A percentile compares a stretch with the other conserved stretches of the same genome.
These are phyloP conservation scores for Diplotaxis tenuifolia DNA, from an alignment of 345 rosid genomes.

Conservation along the genomic window DNA sequence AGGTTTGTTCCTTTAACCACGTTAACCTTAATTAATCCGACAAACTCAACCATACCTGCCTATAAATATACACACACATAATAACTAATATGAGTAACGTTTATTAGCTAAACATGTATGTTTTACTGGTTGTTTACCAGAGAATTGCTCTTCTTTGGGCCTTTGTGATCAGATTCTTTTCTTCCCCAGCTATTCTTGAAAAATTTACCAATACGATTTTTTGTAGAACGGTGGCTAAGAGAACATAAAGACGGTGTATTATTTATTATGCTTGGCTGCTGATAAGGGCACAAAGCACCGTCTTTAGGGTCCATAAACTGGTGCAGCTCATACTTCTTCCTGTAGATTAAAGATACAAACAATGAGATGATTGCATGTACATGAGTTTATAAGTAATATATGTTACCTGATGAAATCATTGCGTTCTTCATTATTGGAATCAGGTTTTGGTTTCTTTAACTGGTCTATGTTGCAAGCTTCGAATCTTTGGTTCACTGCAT, in stretches of 20 bases:
- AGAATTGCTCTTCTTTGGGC: slow-evolving; percentile 65
- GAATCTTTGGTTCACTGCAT: slow-evolving; percentile 58
- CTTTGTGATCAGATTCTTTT: slow-evolving; percentile 60
- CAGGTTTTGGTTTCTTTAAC: slow-evolving; percentile 65
- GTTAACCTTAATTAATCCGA: slow-evolving; percentile 88
- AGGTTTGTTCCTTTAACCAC: slow-evolving; percentile 96
- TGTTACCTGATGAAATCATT: slow-evolving; percentile 72
- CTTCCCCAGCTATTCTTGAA: slow-evolving; percentile 93
- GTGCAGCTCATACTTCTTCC: slow-evolving; percentile 79
- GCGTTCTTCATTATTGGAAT: slow-evolving; percentile 76
- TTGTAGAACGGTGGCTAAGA: slow-evolving; percentile 38
- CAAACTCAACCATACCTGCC: slow-evolving; percentile 97
- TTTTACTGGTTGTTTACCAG: slow-evolving; percentile 46
- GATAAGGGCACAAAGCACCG: slow-evolving; percentile 42
- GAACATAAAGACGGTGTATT: slow-evolving; percentile 38
- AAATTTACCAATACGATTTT: slow-evolving; percentile 67
- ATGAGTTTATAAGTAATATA: background rate
- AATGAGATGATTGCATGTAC: background rate
- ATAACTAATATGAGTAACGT: background rate
- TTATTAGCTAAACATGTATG: background rate
- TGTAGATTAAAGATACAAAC: slow-evolving; percentile 35
- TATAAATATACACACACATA: slow-evolving; percentile 39
- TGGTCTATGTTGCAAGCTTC: slow-evolving; percentile 72
- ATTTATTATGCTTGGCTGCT: slow-evolving; percentile 18
- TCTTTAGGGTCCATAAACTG: slow-evolving; percentile 55